Percentiles rank a stretch among this genome's conserved stretches.
These are phyloP conservation scores for Limnanthes douglasii DNA, from an alignment of 345 rosid species.

Conservation along the genomic window DNA sequence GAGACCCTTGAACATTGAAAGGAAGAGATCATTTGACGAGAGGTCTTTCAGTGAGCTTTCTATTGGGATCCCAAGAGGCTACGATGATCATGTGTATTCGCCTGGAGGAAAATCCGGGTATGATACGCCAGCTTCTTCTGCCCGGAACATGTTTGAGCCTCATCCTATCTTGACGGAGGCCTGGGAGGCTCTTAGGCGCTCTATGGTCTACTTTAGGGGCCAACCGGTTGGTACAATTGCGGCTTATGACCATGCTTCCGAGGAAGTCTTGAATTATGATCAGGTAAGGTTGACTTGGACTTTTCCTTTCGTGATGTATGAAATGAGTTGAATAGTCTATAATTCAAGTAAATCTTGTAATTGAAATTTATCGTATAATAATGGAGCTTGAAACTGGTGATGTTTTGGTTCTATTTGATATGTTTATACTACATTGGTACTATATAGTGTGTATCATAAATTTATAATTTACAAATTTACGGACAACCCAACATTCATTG, in stretches of 20 bases:
- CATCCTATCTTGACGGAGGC: slow-evolving; percentile 97
- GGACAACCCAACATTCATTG: too few species aligned
- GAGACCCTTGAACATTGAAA: slow-evolving; percentile 68
- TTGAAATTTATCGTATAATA: too few species aligned
- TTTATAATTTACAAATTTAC: too few species aligned
- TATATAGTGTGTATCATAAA: too few species aligned
- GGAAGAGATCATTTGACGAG: slow-evolving; percentile 88
- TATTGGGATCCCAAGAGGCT: slow-evolving; percentile 23
- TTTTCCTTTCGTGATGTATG: too few species aligned
- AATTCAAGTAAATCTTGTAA: too few species aligned
- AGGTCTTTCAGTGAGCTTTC: slow-evolving; percentile 86
- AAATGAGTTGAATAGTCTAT: too few species aligned
- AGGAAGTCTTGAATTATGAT: slow-evolving; percentile 92
- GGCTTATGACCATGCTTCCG: slow-evolving; percentile 86
- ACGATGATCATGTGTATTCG: slow-evolving; percentile 33
- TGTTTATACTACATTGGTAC: too few species aligned
- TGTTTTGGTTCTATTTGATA: background rate
- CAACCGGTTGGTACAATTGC: slow-evolving; percentile 92
- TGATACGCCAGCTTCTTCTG: slow-evolving; percentile 62
- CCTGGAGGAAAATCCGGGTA: slow-evolving; percentile 62
- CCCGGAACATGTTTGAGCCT: slow-evolving; percentile 86
- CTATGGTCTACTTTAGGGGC: slow-evolving; percentile 61
- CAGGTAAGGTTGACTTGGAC: too few species aligned
- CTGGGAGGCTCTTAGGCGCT: slow-evolving; percentile 81
- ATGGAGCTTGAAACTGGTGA: background rate